These are phyloP conservation scores for Ephemerocybe angulata DNA, from an alignment of 768 basidiomycete species.

Conservation along the genomic window DNA sequence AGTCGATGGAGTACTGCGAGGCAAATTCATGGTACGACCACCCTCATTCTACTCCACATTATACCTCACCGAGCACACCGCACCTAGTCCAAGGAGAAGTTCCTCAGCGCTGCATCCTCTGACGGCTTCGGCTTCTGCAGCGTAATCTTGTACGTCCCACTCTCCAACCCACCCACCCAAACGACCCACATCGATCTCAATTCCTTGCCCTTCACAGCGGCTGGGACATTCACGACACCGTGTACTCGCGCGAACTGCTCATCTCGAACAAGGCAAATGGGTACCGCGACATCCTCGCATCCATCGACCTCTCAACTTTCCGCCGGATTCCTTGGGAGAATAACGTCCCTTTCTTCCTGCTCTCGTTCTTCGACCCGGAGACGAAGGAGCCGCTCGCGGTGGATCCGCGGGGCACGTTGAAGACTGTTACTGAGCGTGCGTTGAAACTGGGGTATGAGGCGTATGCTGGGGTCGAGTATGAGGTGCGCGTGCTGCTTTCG, in stretches of 20 bases:
- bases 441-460: slow-evolving; percentile 53
- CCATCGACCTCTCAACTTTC: slow-evolving; percentile 82
- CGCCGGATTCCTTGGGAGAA: slow-evolving; percentile 91
- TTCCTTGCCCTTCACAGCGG: slow-evolving; percentile 42
- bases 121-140: slow-evolving; percentile 93
- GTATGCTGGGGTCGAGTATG: slow-evolving; percentile 89
- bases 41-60: background rate
- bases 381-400: slow-evolving; percentile 72
- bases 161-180: background rate
- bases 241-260: slow-evolving; percentile 80
- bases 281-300: slow-evolving; percentile 83
- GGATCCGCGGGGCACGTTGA: slow-evolving; percentile 84
- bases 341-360: slow-evolving; percentile 88
- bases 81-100: slow-evolving; percentile 85
- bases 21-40: slow-evolving; percentile 80
- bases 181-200: background rate
- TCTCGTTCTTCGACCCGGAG: slow-evolving; percentile 87
- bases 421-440: slow-evolving; percentile 50
- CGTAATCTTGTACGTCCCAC: slow-evolving; percentile 71
- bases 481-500: slow-evolving; percentile 46
- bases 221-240: slow-evolving; percentile 89
- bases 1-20: slow-evolving; percentile 93
- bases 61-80: slow-evolving; percentile 10
- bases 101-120: slow-evolving; percentile 72
- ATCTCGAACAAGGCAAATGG: slow-evolving; percentile 93